Conservation (phyloP, 306 rosid species). For the Vigna radiata region DNA sequence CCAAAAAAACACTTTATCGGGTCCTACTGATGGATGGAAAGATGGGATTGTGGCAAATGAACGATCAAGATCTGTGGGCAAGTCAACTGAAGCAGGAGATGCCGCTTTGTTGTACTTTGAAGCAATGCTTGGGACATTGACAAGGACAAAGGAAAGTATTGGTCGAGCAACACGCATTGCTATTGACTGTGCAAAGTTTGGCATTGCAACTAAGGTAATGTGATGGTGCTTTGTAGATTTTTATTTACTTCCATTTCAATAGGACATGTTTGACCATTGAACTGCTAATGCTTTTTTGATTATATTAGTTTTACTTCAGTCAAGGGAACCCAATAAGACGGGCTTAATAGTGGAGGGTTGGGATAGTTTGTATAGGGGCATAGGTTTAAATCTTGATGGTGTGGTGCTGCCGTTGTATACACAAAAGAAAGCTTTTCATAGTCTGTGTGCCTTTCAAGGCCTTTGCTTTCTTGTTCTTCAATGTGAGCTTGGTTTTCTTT, state of each 20-base stretch:
- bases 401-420: not conserved
- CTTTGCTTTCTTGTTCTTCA: slow-evolving; percentile 17
- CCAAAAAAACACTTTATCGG: slow-evolving; percentile 58
- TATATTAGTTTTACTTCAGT: slow-evolving; percentile 1
- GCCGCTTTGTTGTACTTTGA: slow-evolving; percentile 87
- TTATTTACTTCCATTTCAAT: slow-evolving; percentile 12
- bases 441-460: not conserved
- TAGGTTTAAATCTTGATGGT: not conserved
- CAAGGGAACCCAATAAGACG: not conserved
- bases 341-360: not conserved
- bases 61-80: slow-evolving; percentile 58
- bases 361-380: not conserved
- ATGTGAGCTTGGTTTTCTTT: not conserved
- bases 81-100: slow-evolving; percentile 67
- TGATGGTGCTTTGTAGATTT: slow-evolving; percentile 7
- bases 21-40: slow-evolving; percentile 60
- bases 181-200: slow-evolving; percentile 92
- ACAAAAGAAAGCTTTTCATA: not conserved
- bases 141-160: slow-evolving; percentile 94
- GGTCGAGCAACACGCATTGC: slow-evolving; percentile 93
- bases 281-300: slow-evolving; percentile 1
- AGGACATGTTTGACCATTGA: slow-evolving; percentile 18
- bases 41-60: slow-evolving; percentile 56
- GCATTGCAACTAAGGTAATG: slow-evolving; percentile 82
- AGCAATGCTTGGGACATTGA: slow-evolving; percentile 83